phyloP scores from a whole-genome alignment of 2,329 filamentous ascomycete species.

The Penicillium vulpinum region DNA sequence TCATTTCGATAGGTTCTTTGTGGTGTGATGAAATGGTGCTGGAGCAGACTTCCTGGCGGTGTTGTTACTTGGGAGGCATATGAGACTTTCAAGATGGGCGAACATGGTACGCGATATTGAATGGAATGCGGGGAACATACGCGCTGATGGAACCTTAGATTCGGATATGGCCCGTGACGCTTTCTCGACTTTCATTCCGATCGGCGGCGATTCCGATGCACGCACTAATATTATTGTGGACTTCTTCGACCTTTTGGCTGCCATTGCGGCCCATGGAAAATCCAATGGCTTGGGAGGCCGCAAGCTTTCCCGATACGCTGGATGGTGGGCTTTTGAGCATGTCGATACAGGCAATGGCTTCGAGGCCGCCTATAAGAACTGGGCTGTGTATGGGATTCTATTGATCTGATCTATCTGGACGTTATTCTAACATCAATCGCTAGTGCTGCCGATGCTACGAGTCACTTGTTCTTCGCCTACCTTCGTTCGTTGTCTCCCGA shows the following conservation, averaged over 20 bases:
- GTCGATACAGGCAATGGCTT: constrained; percentile 85
- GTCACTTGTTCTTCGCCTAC: constrained; percentile 97
- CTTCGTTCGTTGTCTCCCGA: constrained; percentile 87
- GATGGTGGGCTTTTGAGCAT: constrained; percentile 98
- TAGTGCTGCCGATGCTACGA: constrained; percentile 91
- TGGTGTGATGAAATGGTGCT: constrained; percentile 97
- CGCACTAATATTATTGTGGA: constrained; percentile 88
- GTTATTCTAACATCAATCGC: constrained; percentile 31
- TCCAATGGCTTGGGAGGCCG: constrained; percentile 88
- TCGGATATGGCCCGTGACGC: constrained; percentile 88
- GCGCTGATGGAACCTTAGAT: constrained; percentile 57
- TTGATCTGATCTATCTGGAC: not conserved
- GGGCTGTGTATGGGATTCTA: constrained; percentile 64
- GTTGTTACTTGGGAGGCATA: constrained; percentile 97
- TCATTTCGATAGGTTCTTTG: constrained; percentile 72
- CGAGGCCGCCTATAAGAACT: constrained; percentile 87
- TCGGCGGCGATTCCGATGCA: constrained; percentile 85
- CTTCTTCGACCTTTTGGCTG: constrained; percentile 91
- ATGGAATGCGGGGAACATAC: constrained; percentile 6
- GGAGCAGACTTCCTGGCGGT: constrained; percentile 86
- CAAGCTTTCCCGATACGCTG: constrained; percentile 90
- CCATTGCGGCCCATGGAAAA: constrained; percentile 90
- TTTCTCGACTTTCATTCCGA: constrained; percentile 93
- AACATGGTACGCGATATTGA: constrained; percentile 64
- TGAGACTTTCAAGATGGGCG: constrained; percentile 91